Conservation (phyloP, 179 eudicot species). For the Beta corolliflora region DNA sequence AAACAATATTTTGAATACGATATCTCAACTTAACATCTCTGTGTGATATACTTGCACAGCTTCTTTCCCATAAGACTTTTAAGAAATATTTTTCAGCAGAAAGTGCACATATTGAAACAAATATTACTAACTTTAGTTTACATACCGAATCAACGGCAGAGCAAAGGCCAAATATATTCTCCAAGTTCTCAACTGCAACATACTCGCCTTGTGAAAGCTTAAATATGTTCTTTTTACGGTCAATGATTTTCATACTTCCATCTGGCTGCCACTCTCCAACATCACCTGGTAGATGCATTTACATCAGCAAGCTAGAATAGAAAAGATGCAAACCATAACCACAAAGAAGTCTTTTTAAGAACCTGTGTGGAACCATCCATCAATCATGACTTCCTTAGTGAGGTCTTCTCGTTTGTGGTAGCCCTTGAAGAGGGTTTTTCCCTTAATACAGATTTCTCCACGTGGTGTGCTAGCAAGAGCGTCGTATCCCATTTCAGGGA, state of each 20-base stretch:
- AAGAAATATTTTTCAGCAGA: background rate
- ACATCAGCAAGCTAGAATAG: slow-evolving; percentile 14
- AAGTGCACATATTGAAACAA: background rate
- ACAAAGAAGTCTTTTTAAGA: background rate
- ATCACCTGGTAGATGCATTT: slow-evolving; percentile 53
- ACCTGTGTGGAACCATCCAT: slow-evolving; percentile 98
- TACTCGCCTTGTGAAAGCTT: slow-evolving; percentile 94
- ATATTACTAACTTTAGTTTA: background rate
- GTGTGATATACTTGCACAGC: background rate
- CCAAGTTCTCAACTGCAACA: slow-evolving; percentile 88
- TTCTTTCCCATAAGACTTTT: too few species aligned
- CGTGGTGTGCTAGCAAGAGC: slow-evolving; percentile 65
- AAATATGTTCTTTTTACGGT: slow-evolving; percentile 87
- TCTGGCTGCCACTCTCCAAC: slow-evolving; percentile 92
- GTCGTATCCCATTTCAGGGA: slow-evolving; percentile 88
- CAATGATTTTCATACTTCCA: slow-evolving; percentile 82
- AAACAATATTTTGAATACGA: background rate
- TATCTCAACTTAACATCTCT: background rate
- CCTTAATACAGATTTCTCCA: slow-evolving; percentile 75
- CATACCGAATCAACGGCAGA: slow-evolving; percentile 69
- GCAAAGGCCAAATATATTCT: slow-evolving; percentile 65
- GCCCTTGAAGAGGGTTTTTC: slow-evolving; percentile 76
- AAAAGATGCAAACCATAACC: background rate
- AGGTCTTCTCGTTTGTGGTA: slow-evolving; percentile 86
- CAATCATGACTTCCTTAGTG: slow-evolving; percentile 67